Conservation (phyloP, 345 rosid genomes). For the Syzygium oleosum region DNA sequence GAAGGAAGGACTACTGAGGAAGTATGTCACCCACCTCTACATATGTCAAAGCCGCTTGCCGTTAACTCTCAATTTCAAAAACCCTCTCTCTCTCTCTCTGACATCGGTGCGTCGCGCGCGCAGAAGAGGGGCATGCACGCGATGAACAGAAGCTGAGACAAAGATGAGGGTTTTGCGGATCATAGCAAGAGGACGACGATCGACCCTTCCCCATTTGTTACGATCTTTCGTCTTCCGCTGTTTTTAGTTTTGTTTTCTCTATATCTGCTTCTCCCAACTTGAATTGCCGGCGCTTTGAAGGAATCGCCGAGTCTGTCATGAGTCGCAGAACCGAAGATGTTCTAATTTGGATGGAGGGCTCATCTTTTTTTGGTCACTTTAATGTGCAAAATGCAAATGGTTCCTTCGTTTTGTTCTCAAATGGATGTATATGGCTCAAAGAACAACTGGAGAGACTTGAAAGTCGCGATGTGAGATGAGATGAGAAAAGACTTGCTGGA, state of each 20-base stretch:
- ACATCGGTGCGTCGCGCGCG: background rate
- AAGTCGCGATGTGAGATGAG: background rate
- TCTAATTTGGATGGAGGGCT: background rate
- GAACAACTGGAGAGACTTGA: background rate
- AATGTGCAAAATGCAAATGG: background rate
- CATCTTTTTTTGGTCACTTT: background rate
- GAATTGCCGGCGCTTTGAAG: background rate
- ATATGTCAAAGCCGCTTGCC: no score
- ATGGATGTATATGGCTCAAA: background rate
- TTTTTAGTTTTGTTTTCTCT: background rate
- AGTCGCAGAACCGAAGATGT: background rate
- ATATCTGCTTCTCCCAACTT: background rate
- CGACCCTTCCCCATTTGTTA: background rate
- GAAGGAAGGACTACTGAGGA: slow-evolving; percentile 57
- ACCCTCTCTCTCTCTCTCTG: background rate
- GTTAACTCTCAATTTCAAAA: background rate
- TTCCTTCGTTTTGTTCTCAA: background rate
- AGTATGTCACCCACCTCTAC: slow-evolving; percentile 8
- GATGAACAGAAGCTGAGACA: background rate
- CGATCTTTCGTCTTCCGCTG: background rate
- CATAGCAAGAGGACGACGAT: background rate
- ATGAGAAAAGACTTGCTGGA: background rate
- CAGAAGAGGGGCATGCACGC: background rate
- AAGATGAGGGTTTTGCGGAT: background rate
- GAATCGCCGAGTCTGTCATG: background rate